Evolutionary conservation across 1,139 yeast genomes (phyloP).

Genomic region (Blastobotrys arbuscula): DNA sequence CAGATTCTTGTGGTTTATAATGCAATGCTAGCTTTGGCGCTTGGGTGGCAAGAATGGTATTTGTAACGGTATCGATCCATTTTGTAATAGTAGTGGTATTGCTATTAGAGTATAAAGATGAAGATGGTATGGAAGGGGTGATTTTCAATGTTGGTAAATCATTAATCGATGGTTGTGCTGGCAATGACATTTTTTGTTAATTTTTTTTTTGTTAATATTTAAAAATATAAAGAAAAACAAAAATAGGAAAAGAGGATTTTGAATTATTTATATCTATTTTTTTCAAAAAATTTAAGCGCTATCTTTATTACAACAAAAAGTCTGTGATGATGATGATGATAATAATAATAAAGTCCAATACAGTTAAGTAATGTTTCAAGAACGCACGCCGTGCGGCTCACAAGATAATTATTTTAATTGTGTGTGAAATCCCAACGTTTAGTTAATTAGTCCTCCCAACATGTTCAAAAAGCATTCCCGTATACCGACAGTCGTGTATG

Average conservation of each 20-base stretch:
- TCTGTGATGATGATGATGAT: too few relatives aligned
- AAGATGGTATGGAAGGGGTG: background rate
- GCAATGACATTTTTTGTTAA: background rate
- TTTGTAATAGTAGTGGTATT: background rate
- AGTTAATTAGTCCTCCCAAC: too few relatives aligned
- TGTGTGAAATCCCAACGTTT: too few relatives aligned
- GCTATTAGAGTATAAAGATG: background rate
- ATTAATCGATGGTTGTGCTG: background rate
- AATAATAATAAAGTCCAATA: too few relatives aligned
- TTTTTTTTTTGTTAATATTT: background rate
- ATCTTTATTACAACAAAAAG: too few relatives aligned
- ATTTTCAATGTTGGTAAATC: background rate
- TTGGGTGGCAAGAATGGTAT: background rate
- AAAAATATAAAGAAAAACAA: background rate
- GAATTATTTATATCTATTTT: too few relatives aligned
- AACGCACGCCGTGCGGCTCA: too few relatives aligned
- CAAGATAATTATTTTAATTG: too few relatives aligned
- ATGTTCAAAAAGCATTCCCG: too few relatives aligned
- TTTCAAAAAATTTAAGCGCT: too few relatives aligned
- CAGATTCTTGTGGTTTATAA: slow-evolving; percentile 2
- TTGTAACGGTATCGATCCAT: background rate
- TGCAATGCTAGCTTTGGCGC: slow-evolving; percentile 9
- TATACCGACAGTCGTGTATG: too few relatives aligned
- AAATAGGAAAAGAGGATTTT: background rate
- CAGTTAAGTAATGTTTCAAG: too few relatives aligned